These are phyloP conservation scores for Monosporascus sp. DNA, from an alignment of 2,329 filamentous ascomycete genomes.

Conservation along the genomic window DNA sequence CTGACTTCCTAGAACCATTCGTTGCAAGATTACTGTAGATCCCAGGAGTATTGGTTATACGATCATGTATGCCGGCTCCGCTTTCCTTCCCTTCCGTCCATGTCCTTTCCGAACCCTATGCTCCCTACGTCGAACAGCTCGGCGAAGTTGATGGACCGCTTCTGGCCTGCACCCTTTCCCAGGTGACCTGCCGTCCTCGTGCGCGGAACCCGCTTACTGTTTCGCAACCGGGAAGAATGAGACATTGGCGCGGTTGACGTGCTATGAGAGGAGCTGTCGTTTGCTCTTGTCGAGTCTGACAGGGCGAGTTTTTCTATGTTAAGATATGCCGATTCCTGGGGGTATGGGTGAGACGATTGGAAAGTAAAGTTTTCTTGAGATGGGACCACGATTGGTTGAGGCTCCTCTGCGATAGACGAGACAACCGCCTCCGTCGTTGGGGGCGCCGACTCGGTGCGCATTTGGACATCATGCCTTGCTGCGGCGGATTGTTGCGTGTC, in stretches of 20 bases:
- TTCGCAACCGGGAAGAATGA: constrained; percentile 21
- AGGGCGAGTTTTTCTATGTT: constrained; percentile 57
- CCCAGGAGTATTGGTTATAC: not conserved
- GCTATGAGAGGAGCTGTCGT: constrained; percentile 28
- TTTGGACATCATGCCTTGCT: constrained; percentile 25
- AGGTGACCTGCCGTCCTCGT: constrained; percentile 35
- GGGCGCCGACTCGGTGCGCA: constrained; percentile 32
- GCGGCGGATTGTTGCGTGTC: constrained; percentile 31
- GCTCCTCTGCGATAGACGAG: constrained; percentile 14
- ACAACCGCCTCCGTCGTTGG: constrained; percentile 15
- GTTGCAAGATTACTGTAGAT: too few species aligned
- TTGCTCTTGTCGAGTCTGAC: constrained; percentile 42
- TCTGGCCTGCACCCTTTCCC: constrained; percentile 62
- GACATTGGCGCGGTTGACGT: constrained; percentile 22
- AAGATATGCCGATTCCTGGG: constrained; percentile 48
- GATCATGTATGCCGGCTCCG: constrained; percentile 42
- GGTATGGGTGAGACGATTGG: constrained; percentile 56
- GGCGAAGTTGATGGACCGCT: constrained; percentile 66
- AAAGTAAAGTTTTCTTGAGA: constrained; percentile 63
- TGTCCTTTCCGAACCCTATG: constrained; percentile 57
- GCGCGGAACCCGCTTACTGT: constrained; percentile 15
- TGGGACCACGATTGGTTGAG: constrained; percentile 41
- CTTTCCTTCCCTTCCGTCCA: constrained; percentile 43
- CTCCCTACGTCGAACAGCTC: constrained; percentile 71
- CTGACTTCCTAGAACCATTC: too few species aligned